Conservation (phyloP, 176 grass and related monocot species). For the Eleusine indica region DNA sequence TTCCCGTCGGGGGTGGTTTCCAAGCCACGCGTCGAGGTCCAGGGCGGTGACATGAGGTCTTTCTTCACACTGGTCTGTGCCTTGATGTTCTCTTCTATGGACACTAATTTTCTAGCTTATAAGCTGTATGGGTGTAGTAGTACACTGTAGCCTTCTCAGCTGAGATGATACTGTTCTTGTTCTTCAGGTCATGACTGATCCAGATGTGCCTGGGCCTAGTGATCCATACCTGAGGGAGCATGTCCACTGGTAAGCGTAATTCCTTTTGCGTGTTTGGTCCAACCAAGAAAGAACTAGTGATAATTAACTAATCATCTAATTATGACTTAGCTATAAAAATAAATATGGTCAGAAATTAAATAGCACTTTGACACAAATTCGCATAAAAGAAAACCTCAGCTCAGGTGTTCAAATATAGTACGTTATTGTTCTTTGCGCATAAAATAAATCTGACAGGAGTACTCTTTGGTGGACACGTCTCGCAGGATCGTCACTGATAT, state of each 20-base stretch:
- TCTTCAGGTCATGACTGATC: constrained; percentile 88
- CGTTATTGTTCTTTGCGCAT: neutral
- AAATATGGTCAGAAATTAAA: neutral
- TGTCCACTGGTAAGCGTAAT: constrained; percentile 69
- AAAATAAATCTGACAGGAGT: constrained; percentile 37
- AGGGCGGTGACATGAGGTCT: constrained; percentile 78
- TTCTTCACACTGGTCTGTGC: constrained; percentile 86
- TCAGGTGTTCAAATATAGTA: constrained; percentile 3
- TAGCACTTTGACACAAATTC: neutral
- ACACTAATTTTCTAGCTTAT: neutral
- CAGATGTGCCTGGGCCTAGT: constrained; percentile 93
- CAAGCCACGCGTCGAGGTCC: constrained; percentile 84
- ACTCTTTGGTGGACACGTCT: neutral
- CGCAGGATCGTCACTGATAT: constrained; percentile 92
- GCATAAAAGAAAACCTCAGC: neutral
- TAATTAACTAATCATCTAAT: neutral
- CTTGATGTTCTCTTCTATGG: neutral
- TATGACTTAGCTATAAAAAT: constrained; percentile 1
- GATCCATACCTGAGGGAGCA: constrained; percentile 93
- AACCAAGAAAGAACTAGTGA: neutral
- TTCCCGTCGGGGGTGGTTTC: constrained; percentile 68
- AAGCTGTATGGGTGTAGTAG: neutral
- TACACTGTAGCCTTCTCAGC: neutral
- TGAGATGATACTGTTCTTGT: neutral
- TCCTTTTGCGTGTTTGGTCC: neutral